Conservation (phyloP, 2,329 filamentous ascomycete genomes). For the Cladobotryum mycophilum region DNA sequence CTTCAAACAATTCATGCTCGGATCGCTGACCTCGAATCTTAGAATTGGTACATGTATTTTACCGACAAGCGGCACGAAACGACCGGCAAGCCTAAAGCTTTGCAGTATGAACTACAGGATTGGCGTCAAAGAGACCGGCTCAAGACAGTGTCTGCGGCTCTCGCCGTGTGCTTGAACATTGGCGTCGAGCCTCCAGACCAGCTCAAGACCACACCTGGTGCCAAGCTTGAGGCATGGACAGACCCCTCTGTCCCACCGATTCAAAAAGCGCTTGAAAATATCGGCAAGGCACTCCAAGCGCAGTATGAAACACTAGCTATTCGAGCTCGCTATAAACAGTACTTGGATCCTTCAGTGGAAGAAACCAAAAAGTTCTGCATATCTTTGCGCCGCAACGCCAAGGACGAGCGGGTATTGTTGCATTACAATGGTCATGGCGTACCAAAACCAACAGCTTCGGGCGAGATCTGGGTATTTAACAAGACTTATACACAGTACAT, state of each 20-base stretch:
- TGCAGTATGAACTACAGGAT: constrained; percentile 65
- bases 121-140: constrained; percentile 96
- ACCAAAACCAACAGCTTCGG: constrained; percentile 87
- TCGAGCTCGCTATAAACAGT: constrained; percentile 94
- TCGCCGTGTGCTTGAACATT: constrained; percentile 93
- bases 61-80: constrained; percentile 97
- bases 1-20: background rate
- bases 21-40: constrained; percentile 6
- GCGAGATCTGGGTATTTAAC: constrained; percentile 99
- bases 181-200: constrained; percentile 97
- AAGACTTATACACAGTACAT: constrained; percentile 99
- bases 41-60: constrained; percentile 99
- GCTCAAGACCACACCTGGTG: constrained; percentile 87
- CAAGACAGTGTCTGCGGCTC: constrained; percentile 92
- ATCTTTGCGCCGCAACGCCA: constrained; percentile 82
- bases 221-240: constrained; percentile 94
- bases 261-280: constrained; percentile 84
- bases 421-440: constrained; percentile 99
- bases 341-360: constrained; percentile 91
- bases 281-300: constrained; percentile 89
- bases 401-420: constrained; percentile 92
- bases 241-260: constrained; percentile 78
- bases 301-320: constrained; percentile 96
- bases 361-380: constrained; percentile 96
- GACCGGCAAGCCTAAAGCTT: constrained; percentile 75